phyloP scores from a whole-genome alignment of 2,329 filamentous ascomycete species.

The Colletotrichum godetiae region DNA sequence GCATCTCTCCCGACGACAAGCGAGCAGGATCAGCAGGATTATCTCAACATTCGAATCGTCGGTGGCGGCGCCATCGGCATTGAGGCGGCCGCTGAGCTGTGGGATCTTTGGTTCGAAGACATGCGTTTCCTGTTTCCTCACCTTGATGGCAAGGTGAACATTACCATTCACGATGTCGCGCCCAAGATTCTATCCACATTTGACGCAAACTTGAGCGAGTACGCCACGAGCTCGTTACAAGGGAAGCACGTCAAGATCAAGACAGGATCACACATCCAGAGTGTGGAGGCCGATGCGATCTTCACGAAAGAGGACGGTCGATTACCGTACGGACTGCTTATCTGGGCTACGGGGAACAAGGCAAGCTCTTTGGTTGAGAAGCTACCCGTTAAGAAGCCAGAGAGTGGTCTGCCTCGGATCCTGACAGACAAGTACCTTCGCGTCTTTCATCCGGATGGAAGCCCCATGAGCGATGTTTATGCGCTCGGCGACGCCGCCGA shows the following conservation, averaged over 20 bases:
- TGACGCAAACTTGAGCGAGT: slow-evolving; percentile 98
- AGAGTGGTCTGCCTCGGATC: slow-evolving; percentile 4
- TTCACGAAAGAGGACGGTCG: slow-evolving; percentile 92
- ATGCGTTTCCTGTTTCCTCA: slow-evolving; percentile 98
- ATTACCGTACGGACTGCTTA: slow-evolving; percentile 92
- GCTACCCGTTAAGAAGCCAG: slow-evolving; percentile 17
- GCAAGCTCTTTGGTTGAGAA: slow-evolving; percentile 16
- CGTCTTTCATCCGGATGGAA: slow-evolving; percentile 17
- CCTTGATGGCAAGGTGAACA: slow-evolving; percentile 93
- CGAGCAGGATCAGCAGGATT: slow-evolving; percentile 85
- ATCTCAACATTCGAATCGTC: slow-evolving; percentile 97
- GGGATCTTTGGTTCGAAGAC: slow-evolving; percentile 98
- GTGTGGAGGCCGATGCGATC: slow-evolving; percentile 78
- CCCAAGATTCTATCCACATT: slow-evolving; percentile 98
- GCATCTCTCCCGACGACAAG: slow-evolving; percentile 95
- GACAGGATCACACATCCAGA: slow-evolving; percentile 14
- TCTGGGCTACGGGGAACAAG: slow-evolving; percentile 94
- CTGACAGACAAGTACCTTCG: slow-evolving; percentile 26
- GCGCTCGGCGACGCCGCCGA: slow-evolving; percentile 22
- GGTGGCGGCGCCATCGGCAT: slow-evolving; percentile 96
- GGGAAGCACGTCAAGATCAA: slow-evolving; percentile 17
- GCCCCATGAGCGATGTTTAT: slow-evolving; percentile 14
- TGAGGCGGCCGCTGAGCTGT: slow-evolving; percentile 97
- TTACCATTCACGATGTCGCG: slow-evolving; percentile 96
- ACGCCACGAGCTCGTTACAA: slow-evolving; percentile 61